Conservation (phyloP, 108 stramenopile species). For the Cyclostephanos invisitatus region DNA sequence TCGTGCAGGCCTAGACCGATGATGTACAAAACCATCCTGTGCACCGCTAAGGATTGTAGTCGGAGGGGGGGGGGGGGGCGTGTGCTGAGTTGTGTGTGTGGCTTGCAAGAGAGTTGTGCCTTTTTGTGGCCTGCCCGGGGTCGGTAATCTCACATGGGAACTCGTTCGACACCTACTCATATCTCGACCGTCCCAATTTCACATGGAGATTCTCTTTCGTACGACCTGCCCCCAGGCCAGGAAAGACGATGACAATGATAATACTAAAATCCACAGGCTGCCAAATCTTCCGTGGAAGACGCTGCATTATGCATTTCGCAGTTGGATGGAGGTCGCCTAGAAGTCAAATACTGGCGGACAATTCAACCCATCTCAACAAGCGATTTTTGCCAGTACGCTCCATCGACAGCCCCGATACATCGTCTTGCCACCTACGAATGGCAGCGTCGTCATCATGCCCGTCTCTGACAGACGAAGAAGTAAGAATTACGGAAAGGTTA, state of each 20-base stretch:
- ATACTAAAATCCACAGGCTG: background rate
- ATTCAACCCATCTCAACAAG: no score
- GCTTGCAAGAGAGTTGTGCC: no score
- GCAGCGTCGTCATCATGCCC: conserved; percentile 3
- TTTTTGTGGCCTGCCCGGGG: no score
- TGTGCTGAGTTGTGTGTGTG: no score
- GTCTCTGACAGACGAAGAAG: conserved; percentile 32
- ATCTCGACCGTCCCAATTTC: no score
- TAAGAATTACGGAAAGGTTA: conserved; percentile 15
- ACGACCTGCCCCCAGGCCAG: background rate
- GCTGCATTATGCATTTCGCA: background rate
- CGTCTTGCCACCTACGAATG: background rate
- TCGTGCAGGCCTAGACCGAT: conserved; percentile 97
- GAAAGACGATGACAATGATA: background rate
- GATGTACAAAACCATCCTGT: conserved; percentile 93
- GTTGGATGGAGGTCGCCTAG: background rate
- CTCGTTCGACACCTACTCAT: no score
- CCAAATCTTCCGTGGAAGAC: background rate
- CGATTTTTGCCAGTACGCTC: background rate
- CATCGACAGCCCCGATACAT: no score
- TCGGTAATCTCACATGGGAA: no score
- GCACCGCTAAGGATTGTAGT: no score
- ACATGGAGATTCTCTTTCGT: no score
- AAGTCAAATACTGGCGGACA: no score
- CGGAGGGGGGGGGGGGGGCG: no score